phyloP scores from a whole-genome alignment of 75 land plant genomes.

The Adiantum capillusveneris region DNA sequence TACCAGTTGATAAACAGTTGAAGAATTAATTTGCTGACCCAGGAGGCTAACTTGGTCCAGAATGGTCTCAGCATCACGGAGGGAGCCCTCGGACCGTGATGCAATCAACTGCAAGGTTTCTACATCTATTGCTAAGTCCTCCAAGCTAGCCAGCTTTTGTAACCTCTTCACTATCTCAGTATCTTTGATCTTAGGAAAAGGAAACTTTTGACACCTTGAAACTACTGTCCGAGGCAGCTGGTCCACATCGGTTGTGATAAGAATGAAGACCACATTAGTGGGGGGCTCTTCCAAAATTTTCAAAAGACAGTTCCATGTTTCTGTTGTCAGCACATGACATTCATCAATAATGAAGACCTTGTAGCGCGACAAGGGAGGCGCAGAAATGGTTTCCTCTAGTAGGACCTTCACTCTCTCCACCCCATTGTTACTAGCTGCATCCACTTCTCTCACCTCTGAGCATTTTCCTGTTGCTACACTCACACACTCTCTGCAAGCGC shows the following conservation, averaged over 20 bases:
- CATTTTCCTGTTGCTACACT: slow-evolving; percentile 17
- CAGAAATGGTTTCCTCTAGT: slow-evolving; percentile 4
- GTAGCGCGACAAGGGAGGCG: slow-evolving; percentile 36
- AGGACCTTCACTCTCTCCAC: slow-evolving; percentile 23
- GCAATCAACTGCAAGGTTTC: slow-evolving; percentile 86
- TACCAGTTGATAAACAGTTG: slow-evolving; percentile 83
- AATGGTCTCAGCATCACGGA: slow-evolving; percentile 92
- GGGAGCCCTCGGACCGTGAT: slow-evolving; percentile 80
- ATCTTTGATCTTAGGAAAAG: slow-evolving; percentile 77
- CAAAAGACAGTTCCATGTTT: slow-evolving; percentile 74
- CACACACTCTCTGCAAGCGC: slow-evolving; percentile 33
- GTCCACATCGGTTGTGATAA: slow-evolving; percentile 64
- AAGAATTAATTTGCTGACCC: slow-evolving; percentile 61
- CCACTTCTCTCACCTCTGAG: slow-evolving; percentile 34
- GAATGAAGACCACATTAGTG: slow-evolving; percentile 64
- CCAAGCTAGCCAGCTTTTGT: slow-evolving; percentile 57
- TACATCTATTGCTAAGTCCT: slow-evolving; percentile 62
- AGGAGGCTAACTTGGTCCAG: slow-evolving; percentile 91
- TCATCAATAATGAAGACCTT: slow-evolving; percentile 83
- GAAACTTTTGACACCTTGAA: slow-evolving; percentile 89
- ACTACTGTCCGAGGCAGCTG: slow-evolving; percentile 69
- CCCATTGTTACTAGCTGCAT: slow-evolving; percentile 25
- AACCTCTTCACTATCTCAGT: slow-evolving; percentile 68
- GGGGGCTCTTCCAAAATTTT: slow-evolving; percentile 83
- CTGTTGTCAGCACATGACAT: slow-evolving; percentile 55